phyloP scores from a whole-genome alignment of 345 rosid species.

The Linum tenue region DNA sequence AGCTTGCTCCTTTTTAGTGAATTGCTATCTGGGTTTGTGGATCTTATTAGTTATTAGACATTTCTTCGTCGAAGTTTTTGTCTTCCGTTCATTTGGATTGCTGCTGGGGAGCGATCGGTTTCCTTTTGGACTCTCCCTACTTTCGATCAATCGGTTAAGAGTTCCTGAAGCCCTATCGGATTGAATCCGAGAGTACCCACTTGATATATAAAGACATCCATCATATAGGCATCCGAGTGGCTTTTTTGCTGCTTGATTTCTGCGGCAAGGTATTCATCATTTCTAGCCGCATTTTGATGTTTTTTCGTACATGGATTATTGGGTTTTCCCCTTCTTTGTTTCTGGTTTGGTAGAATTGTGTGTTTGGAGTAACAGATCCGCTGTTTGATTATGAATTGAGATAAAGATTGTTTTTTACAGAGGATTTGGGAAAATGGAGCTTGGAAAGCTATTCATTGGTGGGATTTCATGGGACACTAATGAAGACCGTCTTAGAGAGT shows the following conservation, averaged over 20 bases:
- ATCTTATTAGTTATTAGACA: slow-evolving; percentile 11
- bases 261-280: too few relatives aligned
- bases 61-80: neutral
- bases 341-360: slow-evolving; percentile 10
- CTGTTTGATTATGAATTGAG: slow-evolving; percentile 6
- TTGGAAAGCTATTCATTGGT: slow-evolving; percentile 80
- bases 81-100: neutral
- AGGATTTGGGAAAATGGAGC: slow-evolving; percentile 59
- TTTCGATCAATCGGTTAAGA: slow-evolving; percentile 25
- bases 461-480: slow-evolving; percentile 95
- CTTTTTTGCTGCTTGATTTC: slow-evolving; percentile 15
- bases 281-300: neutral
- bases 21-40: slow-evolving; percentile 20
- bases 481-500: slow-evolving; percentile 77
- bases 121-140: slow-evolving; percentile 2
- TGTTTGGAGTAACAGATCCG: neutral
- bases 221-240: neutral
- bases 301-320: slow-evolving; percentile 7
- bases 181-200: slow-evolving; percentile 41
- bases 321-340: slow-evolving; percentile 7
- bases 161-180: slow-evolving; percentile 12
- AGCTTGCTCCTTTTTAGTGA: neutral
- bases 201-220: slow-evolving; percentile 12
- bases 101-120: neutral
- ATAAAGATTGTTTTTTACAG: slow-evolving; percentile 5